Percentiles rank a stretch among this genome's conserved stretches.
These are phyloP conservation scores for Macroventuria anomochaeta DNA, from an alignment of 2,329 filamentous ascomycete species.

Conservation along the genomic window DNA sequence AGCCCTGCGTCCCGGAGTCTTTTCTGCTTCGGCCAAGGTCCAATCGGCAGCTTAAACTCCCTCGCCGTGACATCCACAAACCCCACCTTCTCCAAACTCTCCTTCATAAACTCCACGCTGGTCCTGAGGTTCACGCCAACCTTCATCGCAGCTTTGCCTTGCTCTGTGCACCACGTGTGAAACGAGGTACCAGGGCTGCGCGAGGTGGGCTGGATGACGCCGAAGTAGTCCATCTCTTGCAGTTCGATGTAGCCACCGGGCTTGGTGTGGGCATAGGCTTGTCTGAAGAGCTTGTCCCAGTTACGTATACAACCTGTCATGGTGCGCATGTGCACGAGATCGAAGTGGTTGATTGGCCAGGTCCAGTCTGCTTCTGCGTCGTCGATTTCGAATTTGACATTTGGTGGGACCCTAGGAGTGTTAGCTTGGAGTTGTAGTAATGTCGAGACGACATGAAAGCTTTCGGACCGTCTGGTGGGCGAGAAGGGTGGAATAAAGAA, in stretches of 20 bases:
- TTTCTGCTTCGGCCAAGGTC: constrained; percentile 30
- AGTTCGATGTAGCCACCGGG: constrained; percentile 40
- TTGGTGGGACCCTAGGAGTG: constrained; percentile 28
- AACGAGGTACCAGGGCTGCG: constrained; percentile 38
- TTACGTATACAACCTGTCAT: constrained; percentile 61
- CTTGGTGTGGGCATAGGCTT: constrained; percentile 54
- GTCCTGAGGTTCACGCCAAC: constrained; percentile 30
- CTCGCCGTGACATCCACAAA: constrained; percentile 28
- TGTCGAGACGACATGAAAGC: no score
- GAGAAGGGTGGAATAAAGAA: no score
- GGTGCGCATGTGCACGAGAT: constrained; percentile 63
- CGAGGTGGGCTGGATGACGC: constrained; percentile 36
- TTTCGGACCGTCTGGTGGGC: no score
- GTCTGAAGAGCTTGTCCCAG: constrained; percentile 57
- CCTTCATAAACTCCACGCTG: constrained; percentile 30
- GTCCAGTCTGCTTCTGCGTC: constrained; percentile 40
- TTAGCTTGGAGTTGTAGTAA: neutral
- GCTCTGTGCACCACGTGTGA: constrained; percentile 27
- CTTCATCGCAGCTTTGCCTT: constrained; percentile 30
- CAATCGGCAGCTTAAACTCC: constrained; percentile 32
- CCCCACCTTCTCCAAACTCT: constrained; percentile 23
- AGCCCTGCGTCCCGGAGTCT: constrained; percentile 32
- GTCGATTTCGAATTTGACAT: constrained; percentile 39
- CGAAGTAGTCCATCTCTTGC: constrained; percentile 42
- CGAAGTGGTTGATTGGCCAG: constrained; percentile 57